Evolutionary conservation across 192 early-diverging fungal species (phyloP), one percentile per base, ranked within the genome.

Genomic region (Backusella parvicylindrica): DNA sequence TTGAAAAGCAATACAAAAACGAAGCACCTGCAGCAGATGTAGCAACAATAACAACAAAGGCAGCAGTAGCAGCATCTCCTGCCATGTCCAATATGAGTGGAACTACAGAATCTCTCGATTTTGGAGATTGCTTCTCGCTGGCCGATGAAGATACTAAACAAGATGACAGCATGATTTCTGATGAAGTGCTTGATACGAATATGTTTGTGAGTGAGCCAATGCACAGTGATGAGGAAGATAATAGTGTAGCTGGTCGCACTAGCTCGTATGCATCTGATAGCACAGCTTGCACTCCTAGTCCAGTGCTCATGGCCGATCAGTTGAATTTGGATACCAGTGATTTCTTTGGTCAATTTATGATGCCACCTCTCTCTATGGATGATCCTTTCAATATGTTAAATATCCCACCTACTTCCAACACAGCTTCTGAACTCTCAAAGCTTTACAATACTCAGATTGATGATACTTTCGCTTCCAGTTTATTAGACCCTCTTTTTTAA

Each of bases 61-160:
- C 13, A 18, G 16, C 13, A 26, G 21, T 18, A 0, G 5, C 60
- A 18, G 35, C 7, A 13, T 78, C 77, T 2, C 77, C 77, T 7
- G 37, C 63, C 7, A 64, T 68, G 21, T 73, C 77, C 21, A 72
- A 70, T 23, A 67, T 56, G n/a, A 73, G 65, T 38, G 77, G 71
- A n/a, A 73, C 77, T n/a, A 78, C 77, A 2, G 77, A 73, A 73
- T 78, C 77, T 31, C 70, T 78, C 4, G 77, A 78, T 33, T 78
- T 78, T 72, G 71, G 65, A 21, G 77, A 78, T 68, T 78, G 77
- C 33, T 78, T 78, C 71, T 78, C 77, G 64, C 60, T 78, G 71
- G 65, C 64, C 41, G 77, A 78, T 40, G 77, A 77, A 73, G 56
- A 60, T 37, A 12, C 32, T 37, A 37, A 68, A 9, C n/a, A 68